phyloP scores from a whole-genome alignment of 495 filamentous ascomycete species.

The Penicillium pulvis region DNA sequence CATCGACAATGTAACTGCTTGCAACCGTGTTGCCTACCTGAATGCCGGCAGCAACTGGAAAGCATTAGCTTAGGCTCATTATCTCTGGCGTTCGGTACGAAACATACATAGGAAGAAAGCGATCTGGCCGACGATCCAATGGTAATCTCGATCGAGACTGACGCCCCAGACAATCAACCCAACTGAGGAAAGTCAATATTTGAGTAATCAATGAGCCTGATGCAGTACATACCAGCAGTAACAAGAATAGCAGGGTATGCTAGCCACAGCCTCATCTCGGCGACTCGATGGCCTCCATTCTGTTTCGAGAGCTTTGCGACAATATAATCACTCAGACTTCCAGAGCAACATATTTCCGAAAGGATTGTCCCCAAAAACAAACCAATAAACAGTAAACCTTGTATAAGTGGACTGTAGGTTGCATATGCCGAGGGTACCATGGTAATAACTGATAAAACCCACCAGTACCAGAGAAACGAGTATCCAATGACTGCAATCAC shows the following conservation, averaged over 20 bases:
- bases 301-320: constrained; percentile 47
- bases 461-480: constrained; percentile 65
- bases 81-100: not conserved
- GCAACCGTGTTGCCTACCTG: constrained; percentile 63
- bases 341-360: constrained; percentile 57
- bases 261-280: constrained; percentile 64
- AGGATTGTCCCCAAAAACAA: constrained; percentile 58
- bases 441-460: constrained; percentile 62
- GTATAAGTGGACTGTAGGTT: constrained; percentile 52
- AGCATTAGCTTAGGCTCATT: not conserved
- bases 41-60: constrained; percentile 57
- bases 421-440: constrained; percentile 61
- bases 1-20: constrained; percentile 59
- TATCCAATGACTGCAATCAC: constrained; percentile 52
- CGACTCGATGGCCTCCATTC: constrained; percentile 47
- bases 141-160: constrained; percentile 55
- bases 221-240: constrained; percentile 41
- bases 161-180: constrained; percentile 58
- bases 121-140: constrained; percentile 64
- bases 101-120: constrained; percentile 55
- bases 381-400: constrained; percentile 60
- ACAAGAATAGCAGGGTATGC: constrained; percentile 56
- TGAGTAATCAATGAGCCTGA: not conserved
- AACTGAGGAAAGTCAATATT: constrained; percentile 17
- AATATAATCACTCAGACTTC: constrained; percentile 54